A percentile compares a stretch with the other conserved stretches of the same genome.
Evolutionary conservation across 2,329 filamentous ascomycete species (phyloP).

Genomic region (Macrophomina pseudophaseolina): DNA sequence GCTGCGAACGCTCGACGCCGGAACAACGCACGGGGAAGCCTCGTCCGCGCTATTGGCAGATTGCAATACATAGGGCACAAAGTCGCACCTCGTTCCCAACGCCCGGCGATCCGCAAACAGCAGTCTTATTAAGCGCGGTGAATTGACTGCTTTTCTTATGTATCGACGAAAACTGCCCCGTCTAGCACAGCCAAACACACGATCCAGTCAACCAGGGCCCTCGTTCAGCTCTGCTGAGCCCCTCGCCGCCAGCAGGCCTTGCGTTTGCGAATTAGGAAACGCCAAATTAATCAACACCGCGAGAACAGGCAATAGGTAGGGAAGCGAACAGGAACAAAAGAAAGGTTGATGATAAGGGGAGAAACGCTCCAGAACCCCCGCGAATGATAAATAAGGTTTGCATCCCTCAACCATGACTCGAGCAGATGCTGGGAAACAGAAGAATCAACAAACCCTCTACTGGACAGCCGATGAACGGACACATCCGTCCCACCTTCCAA

Average conservation of each 20-base stretch:
- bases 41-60: conserved; percentile 4
- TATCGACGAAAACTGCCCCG: conserved; percentile 19
- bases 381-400: conserved; percentile 21
- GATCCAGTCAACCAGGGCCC: conserved; percentile 14
- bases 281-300: conserved; percentile 8
- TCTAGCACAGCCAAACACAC: conserved; percentile 22
- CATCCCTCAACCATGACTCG: conserved; percentile 19
- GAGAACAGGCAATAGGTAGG: conserved; percentile 3
- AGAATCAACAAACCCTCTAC: conserved; percentile 22
- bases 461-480: conserved; percentile 19
- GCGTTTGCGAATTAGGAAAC: not conserved
- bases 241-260: not conserved
- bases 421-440: conserved; percentile 15
- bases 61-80: conserved; percentile 19
- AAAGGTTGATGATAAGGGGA: conserved; percentile 19
- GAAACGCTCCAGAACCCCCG: conserved; percentile 16
- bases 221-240: not conserved
- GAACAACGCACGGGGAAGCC: not conserved
- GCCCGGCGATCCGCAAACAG: not conserved
- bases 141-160: conserved; percentile 23
- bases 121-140: conserved; percentile 11
- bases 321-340: not conserved
- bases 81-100: not conserved
- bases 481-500: conserved; percentile 5
- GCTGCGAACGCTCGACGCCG: conserved; percentile 6